These are phyloP conservation scores for Dacryopinax spathularia DNA, from an alignment of 768 basidiomycete species.

Conservation along the genomic window DNA sequence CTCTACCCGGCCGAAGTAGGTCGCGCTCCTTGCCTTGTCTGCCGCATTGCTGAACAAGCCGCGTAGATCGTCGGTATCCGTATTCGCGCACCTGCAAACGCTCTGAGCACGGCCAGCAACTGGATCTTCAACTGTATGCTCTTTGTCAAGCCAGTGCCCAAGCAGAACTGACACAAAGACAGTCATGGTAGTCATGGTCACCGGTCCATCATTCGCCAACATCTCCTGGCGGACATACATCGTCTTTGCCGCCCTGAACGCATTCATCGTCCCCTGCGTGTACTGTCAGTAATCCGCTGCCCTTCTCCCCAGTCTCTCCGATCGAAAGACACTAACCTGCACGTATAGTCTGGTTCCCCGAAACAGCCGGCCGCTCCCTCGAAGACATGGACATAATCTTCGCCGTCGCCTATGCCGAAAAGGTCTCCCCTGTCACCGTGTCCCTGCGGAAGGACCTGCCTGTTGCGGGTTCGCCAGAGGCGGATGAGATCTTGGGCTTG, in stretches of 20 bases:
- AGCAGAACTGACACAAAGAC: background rate
- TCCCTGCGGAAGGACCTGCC: background rate
- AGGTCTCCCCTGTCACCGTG: background rate
- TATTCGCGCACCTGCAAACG: constrained; percentile 51
- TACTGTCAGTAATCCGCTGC: constrained; percentile 23
- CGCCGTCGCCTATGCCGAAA: background rate
- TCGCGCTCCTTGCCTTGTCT: background rate
- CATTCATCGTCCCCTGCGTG: constrained; percentile 41
- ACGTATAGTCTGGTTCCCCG: background rate
- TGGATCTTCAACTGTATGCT: constrained; percentile 40
- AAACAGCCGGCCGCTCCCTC: constrained; percentile 5
- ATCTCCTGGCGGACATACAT: constrained; percentile 50
- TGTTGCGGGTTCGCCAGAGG: background rate
- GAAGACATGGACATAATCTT: constrained; percentile 9
- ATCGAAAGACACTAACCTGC: background rate
- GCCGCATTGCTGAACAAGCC: constrained; percentile 25
- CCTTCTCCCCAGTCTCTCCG: background rate
- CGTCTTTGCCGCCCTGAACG: constrained; percentile 44
- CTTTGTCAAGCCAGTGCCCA: background rate
- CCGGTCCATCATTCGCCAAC: constrained; percentile 43
- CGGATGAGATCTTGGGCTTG: background rate
- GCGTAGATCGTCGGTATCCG: constrained; percentile 50
- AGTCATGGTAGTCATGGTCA: constrained; percentile 44
- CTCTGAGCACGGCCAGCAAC: constrained; percentile 41
- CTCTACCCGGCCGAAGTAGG: constrained; percentile 23